phyloP scores from a whole-genome alignment of 1,139 yeast species.

The Pichia sp. region DNA sequence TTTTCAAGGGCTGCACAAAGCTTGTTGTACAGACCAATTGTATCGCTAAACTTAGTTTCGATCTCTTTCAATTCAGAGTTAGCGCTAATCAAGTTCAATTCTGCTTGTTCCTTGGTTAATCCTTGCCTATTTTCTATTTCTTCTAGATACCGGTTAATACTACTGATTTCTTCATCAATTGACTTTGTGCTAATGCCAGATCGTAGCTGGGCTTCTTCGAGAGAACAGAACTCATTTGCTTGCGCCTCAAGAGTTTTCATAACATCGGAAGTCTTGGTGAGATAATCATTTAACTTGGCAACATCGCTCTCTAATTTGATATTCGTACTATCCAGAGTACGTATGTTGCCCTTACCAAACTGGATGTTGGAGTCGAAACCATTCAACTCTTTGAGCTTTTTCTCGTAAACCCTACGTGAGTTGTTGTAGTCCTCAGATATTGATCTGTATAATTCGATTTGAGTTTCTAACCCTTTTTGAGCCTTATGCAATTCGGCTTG shows the following conservation, averaged over 20 bases:
- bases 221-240: conserved; percentile 36
- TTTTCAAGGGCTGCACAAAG: conserved; percentile 39
- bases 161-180: conserved; percentile 34
- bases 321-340: conserved; percentile 17
- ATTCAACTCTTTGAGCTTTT: conserved; percentile 4
- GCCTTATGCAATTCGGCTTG: conserved; percentile 9
- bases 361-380: conserved; percentile 9
- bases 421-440: conserved; percentile 12
- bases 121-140: conserved; percentile 40
- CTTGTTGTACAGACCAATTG: conserved; percentile 31
- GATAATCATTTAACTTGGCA: conserved; percentile 30
- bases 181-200: conserved; percentile 33
- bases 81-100: conserved; percentile 34
- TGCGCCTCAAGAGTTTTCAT: conserved; percentile 30
- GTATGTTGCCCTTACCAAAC: conserved; percentile 10
- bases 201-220: conserved; percentile 33
- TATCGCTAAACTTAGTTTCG: conserved; percentile 32
- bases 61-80: conserved; percentile 36
- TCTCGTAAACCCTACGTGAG: conserved; percentile 11
- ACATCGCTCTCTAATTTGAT: conserved; percentile 21
- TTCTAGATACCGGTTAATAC: conserved; percentile 28
- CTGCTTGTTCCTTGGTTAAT: conserved; percentile 40
- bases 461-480: conserved; percentile 6
- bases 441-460: conserved; percentile 5
- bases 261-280: conserved; percentile 30